Evolutionary conservation across 106 monocot genomes (phyloP), one percentile per base, ranked within the genome.

Genomic region (Dendrobium nobile): DNA sequence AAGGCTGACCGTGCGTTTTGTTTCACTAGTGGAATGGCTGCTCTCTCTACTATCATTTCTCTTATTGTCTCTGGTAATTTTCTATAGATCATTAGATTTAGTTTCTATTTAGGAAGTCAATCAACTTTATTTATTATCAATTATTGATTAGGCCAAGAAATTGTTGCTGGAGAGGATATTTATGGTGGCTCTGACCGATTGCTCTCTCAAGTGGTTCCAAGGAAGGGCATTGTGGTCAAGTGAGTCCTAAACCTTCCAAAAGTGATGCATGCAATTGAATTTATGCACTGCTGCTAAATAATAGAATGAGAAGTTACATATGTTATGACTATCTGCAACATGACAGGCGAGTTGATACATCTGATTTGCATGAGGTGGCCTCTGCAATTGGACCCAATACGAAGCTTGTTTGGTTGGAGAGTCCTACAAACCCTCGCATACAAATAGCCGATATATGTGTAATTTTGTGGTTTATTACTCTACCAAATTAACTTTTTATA

Each of bases 21-120:
- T 87, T 99, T 93, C 87, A 93, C 93, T 67, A 99, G 95, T 82
- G 99, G 99, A 79, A 99, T 99, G 99, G 93, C 99, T 78, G 95
- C 95, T 80, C 83, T 99, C 33, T 79, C 91, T 79, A 82, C 87
- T 41, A 87, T 93, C 24, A 87, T 87, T 22, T 90, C 91, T 79
- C 93, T 99, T 79, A 64, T 99, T 85, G 85, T 87, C 82, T 26
- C 88, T 84, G 95, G 99, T 94, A 54, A 27, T 72, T 73, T 78
- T 37, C 13, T 8, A 44, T 41, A 67, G 54, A 27, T 77, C 42
- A 8, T 84, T 33, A 73, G 40, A 67, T 75, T 75, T 67, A 20
- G 42, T 10, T 48, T 47, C 45, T 58, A 6, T 64, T 76, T 4
- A 61, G 18, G 54, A 58, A 73, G 16, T 67, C 47, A 73, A 56